Conservation (phyloP, 345 rosid species). For the Eucalyptus curtisii region DNA sequence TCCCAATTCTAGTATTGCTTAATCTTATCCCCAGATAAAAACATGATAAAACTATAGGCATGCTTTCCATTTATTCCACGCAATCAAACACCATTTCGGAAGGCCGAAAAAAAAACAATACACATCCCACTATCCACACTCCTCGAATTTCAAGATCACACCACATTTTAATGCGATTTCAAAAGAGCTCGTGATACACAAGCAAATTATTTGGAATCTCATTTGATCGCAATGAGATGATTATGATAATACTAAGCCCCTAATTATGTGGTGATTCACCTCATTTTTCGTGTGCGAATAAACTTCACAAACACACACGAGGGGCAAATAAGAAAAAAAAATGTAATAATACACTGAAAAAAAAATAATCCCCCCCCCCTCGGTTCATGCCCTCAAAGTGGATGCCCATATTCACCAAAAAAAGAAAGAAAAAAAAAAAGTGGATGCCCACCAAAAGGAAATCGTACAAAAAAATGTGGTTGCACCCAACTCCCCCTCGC, state of each 20-base stretch:
- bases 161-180: background rate
- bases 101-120: background rate
- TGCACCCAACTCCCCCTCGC: background rate
- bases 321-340: background rate
- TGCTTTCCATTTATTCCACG: background rate
- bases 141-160: fast-evolving
- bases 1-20: fast-evolving
- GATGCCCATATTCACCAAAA: background rate
- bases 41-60: background rate
- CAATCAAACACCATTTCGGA: background rate
- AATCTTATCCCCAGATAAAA: background rate
- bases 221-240: fast-evolving
- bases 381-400: background rate
- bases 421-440: no score
- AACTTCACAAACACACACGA: background rate
- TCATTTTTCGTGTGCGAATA: background rate
- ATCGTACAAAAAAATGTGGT: background rate
- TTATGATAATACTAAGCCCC: background rate
- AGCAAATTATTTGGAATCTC: background rate
- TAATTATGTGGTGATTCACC: background rate
- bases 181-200: background rate
- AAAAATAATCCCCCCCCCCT: background rate
- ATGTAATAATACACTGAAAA: background rate
- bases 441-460: background rate
- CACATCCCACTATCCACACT: background rate